Base-by-base conservation (phyloP, 495 filamentous ascomycete species). In the Jackrogersella multiformis region DNA sequence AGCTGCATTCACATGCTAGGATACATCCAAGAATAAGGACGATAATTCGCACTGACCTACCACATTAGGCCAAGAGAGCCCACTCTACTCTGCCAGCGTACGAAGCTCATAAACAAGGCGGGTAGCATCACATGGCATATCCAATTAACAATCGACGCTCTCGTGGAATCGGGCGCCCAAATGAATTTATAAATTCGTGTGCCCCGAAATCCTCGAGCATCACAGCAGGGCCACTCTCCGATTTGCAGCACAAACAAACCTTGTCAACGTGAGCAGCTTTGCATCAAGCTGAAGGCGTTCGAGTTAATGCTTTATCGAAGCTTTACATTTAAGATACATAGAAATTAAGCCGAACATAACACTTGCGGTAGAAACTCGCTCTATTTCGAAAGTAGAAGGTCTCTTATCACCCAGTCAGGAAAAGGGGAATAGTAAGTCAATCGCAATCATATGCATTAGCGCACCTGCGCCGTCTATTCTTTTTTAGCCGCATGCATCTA, bases 401-500 rank as follows among this genome's bases (percentile, higher is more conserved):
- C 21, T 24, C n/a, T 9, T 16, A 38, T 15, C 34, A 9, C 16
- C 35, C 7, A 28, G 2, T 24, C 8, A 44, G 1, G 6, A 34
- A 7, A 34, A 44, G 26, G 39, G 1, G 21, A 13, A 6, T 30
- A 30, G 12, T 12, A 35, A 54, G 18, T 20, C 6, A 21, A 4
- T 21, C 13, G 8, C 15, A 58, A 13, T 36, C 8, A 16, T 58
- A n/a, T 39, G 41, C 39, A 35, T 46, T 45, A 58, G 41, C 12
- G 38, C 24, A 44, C 18, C 35, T 55, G 9, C 16, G 12, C 16
- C 13, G 35, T 57, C 42, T 65, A 53, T 58, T 65, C 51, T 65
- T 58, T 65, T 56, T 65, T 58, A 58, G 48, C 15, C 24, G 30
- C 39, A 46, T 15, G 8, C 39, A 35, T 42, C 56, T 55, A 54